Base-by-base conservation (phyloP, 2,329 filamentous ascomycete genomes). In the Alternaria hordeiaustralica region DNA sequence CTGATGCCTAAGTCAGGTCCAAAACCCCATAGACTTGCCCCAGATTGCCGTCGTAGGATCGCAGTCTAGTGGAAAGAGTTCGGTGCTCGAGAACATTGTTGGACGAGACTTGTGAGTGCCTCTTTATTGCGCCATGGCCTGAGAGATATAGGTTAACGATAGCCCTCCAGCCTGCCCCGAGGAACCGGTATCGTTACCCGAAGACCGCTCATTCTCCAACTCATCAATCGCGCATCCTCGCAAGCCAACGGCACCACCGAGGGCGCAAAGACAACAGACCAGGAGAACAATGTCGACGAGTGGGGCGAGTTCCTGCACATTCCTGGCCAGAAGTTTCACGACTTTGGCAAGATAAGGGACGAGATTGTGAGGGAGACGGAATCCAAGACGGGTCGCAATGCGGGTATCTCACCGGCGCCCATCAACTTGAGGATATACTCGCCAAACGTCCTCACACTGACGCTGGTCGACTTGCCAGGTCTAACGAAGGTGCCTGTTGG, bases 231-330 rank as follows among this genome's bases (percentile, higher is more conserved):
- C 67, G 66, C 72, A 82, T 89, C 55, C 77, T 76, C 89, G 23
- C 84, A 88, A 79, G 72, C 84, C 65, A 97, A 97, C 81, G 93
- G 94, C 60, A 87, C 89, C 63, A 50, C 59, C 26, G 86, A 87
- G 54, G 87, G 89, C 36, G 88, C 91, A 50, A 84, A 86, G 65
- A 89, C 88, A 59, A 89, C 87, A 70, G 96, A 98, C 82, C 92
- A 92, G 81, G 92, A 94, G 72, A 93, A 94, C 76, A 99, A 99
- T 81, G 82, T 88, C 20, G 94, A 98, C 78, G 96, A 99, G 82
- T 99, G 96, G 93, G 96, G 95, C 85, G 96, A 99, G 86, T 99
- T 99, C 83, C 86, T 99, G 68, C 96, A 99, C 82, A 92, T 99
- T 69, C 95, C 96, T 20, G 96, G 94, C 74, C 93, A 98, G 83